Conservation (phyloP, 2,329 filamentous ascomycete species). For the Trichoderma lentiforme region DNA sequence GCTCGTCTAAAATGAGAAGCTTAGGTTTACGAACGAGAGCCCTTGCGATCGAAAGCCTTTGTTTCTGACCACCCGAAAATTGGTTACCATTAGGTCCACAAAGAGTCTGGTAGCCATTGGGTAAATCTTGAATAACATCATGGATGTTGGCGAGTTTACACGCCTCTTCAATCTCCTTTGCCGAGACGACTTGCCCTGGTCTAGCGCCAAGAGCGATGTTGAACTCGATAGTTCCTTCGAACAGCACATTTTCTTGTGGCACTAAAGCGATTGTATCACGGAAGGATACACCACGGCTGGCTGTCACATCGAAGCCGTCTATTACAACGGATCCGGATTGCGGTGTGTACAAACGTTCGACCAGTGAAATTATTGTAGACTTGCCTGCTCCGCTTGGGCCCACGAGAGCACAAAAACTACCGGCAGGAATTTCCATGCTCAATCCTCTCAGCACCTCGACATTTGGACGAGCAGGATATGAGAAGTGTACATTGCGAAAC, state of each 20-base stretch:
- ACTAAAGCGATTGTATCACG: constrained; percentile 47
- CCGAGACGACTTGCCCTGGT: constrained; percentile 48
- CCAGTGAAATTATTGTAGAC: constrained; percentile 43
- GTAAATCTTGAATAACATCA: constrained; percentile 52
- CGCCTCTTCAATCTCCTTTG: constrained; percentile 58
- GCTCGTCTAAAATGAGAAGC: constrained; percentile 67
- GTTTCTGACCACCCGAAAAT: constrained; percentile 67
- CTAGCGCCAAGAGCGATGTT: constrained; percentile 48
- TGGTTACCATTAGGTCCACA: constrained; percentile 61
- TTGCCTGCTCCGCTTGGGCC: constrained; percentile 46
- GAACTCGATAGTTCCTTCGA: constrained; percentile 47
- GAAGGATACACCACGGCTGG: constrained; percentile 28
- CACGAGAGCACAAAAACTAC: constrained; percentile 41
- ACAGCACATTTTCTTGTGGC: constrained; percentile 49
- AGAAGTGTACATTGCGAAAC: constrained; percentile 18
- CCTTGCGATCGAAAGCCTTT: constrained; percentile 66
- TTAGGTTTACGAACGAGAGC: constrained; percentile 62
- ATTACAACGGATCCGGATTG: constrained; percentile 48
- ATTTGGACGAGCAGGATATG: constrained; percentile 10
- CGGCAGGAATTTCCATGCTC: constrained; percentile 30
- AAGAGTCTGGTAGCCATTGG: constrained; percentile 55
- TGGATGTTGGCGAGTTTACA: constrained; percentile 63
- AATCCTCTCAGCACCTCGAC: constrained; percentile 26
- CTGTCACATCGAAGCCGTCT: constrained; percentile 32
- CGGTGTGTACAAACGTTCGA: constrained; percentile 54